Evolutionary conservation across 2,329 filamentous ascomycete species (phyloP).

Genomic region (Sphaerulina populicola): DNA sequence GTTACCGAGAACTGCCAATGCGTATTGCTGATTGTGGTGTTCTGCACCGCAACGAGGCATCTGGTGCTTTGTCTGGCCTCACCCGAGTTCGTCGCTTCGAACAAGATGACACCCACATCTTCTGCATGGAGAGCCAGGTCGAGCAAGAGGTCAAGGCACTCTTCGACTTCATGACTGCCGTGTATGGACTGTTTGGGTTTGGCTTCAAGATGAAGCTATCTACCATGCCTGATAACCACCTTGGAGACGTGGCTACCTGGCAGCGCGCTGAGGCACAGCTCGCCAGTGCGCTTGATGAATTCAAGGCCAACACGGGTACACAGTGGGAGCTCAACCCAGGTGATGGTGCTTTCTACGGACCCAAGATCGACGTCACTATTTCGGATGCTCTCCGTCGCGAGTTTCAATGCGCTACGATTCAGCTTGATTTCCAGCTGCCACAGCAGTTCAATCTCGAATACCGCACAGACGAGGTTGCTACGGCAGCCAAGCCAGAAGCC

Average conservation of each 20-base stretch:
- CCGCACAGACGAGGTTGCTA: conserved; percentile 59
- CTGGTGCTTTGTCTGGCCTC: conserved; percentile 79
- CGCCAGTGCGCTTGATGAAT: conserved; percentile 68
- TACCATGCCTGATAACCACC: conserved; percentile 78
- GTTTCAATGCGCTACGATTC: conserved; percentile 86
- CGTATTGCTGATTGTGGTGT: conserved; percentile 94
- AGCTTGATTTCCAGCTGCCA: conserved; percentile 81
- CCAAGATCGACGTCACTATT: conserved; percentile 97
- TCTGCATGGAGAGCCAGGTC: conserved; percentile 78
- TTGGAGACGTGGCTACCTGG: conserved; percentile 83
- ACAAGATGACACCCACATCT: conserved; percentile 94
- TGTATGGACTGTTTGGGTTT: conserved; percentile 78
- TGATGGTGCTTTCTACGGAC: conserved; percentile 95
- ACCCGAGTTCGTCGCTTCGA: conserved; percentile 90
- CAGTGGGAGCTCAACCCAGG: conserved; percentile 88
- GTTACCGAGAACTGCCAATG: conserved; percentile 83
- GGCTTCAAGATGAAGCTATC: conserved; percentile 92
- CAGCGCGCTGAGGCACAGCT: conserved; percentile 77
- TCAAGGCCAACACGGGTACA: conserved; percentile 54
- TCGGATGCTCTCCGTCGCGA: conserved; percentile 77
- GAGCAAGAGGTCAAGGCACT: conserved; percentile 67
- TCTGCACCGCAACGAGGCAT: conserved; percentile 89
- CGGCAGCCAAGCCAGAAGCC: conserved; percentile 26
- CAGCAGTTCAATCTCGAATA: conserved; percentile 83
- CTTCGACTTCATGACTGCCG: conserved; percentile 75